Base-by-base conservation (phyloP, 2,329 filamentous ascomycete species). In the Colletotrichum lentis region DNA sequence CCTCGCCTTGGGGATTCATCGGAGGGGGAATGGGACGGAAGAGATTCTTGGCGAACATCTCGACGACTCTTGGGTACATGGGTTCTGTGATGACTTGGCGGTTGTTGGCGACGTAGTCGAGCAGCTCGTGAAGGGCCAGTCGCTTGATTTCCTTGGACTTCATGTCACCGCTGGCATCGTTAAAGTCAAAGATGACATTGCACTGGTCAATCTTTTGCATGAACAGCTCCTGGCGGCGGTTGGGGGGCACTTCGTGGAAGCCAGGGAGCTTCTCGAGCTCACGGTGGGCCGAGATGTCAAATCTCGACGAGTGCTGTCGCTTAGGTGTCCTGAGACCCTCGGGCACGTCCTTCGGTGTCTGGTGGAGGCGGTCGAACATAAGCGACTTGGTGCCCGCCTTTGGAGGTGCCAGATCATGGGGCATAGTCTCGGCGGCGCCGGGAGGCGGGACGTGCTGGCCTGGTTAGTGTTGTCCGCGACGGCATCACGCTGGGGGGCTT, bases 191-290 rank as follows among this genome's bases (percentile, higher is more conserved):
- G 75, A 99, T 99, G 83, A 99, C 96, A 78, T 99, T 99, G 84
- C 96, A 99, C 79, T 99, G 96, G 76, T 98, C 96, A 74, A 99
- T 96, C 85, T 99, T 99, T 78, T 98, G 94, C 94, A 99, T 97
- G 81, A 99, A 99, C 20, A 99, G 87, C 74, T 98, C 95, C 81
- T 97, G 94, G 70, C 96, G 89, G 71, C 95, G 90, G 77, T 97
- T 97, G 18, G 96, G 96, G 12, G 95, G 92, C 31, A 98, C 96
- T 80, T 99, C 96, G 76, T 99, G 96, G 80, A 99, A 99, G 43
- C 96, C 96, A 1, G 96, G 95, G 27, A 99, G 85, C 82, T 99
- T 99, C 80, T 99, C 96, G 58, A 99, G 85, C 79, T 99, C 96
- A 75, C 96, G 89, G 78, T 98, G 94, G 71, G 96, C 93, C 3